Evolutionary conservation across 371 early-diverging fungal genomes (phyloP), one percentile per base, ranked within the genome.

Genomic region (Synchytrium microbalum): DNA sequence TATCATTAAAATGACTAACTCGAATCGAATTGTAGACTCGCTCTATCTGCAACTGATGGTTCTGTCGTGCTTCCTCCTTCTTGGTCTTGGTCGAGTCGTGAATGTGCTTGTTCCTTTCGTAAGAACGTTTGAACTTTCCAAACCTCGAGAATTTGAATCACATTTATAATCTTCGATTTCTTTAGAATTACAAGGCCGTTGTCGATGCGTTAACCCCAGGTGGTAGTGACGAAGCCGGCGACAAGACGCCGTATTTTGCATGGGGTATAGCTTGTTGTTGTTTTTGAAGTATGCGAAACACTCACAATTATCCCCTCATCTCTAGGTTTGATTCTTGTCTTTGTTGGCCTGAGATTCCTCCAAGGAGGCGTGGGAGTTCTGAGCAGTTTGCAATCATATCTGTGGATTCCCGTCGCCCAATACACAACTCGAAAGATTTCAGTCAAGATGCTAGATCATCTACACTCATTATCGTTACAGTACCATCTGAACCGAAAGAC

Each of bases 401-500:
- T 56, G 56, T 56, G 56, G 56, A 56, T 56, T 56, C 56, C 56
- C 26, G 56, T 56, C 24, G 56, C 19, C 5, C 59, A 32, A n/a
- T 59, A 26, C 13, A 59, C 32, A 77, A 76, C 89, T 81, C 83
- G 89, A 30, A 84, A 89, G 61, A 78, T 95, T 25, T 88, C 91
- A 3, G 86, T 95, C 23, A 79, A 82, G 30, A 86, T 93, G 87
- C 90, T 96, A 64, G 75, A 81, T 60, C 97, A 96, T 72, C 71
- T 96, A 55, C 92, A 92, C 72, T 66, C 76, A 25, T 81, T 95
- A 27, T 90, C 91, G 0, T 71, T 94, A 26, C 78, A 88, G n/a
- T 96, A 87, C 69, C 95, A 96, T 67, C 82, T 95, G 61, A 90
- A 87, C 61, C 86, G 95, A 60, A 95, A 95, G 71, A 96, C 97